Evolutionary conservation across 2,329 filamentous ascomycete genomes (phyloP).

Genomic region (Simplicillium aogashimaense): DNA sequence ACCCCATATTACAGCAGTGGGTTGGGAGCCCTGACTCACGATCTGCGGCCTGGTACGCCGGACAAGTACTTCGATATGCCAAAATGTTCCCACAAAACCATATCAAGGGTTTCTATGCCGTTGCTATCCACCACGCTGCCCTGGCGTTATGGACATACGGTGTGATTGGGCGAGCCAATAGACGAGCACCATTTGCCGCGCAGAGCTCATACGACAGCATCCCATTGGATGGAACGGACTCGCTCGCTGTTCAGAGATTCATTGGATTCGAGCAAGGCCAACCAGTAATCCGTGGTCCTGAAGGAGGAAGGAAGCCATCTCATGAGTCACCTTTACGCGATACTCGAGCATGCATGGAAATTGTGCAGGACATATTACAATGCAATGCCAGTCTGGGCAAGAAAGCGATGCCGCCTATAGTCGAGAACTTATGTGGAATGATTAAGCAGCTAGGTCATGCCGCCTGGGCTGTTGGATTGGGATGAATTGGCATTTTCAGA

Average conservation of each 20-base stretch:
- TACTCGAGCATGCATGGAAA: conserved; percentile 47
- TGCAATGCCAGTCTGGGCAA: conserved; percentile 36
- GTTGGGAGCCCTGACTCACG: conserved; percentile 42
- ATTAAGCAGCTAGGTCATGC: conserved; percentile 50
- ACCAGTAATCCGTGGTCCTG: conserved; percentile 35
- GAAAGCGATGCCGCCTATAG: conserved; percentile 45
- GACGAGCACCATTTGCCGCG: conserved; percentile 17
- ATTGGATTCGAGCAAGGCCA: conserved; percentile 43
- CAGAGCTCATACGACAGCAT: conserved; percentile 29
- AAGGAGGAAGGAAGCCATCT: conserved; percentile 14
- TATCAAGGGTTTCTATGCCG: conserved; percentile 56
- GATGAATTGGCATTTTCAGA: conserved; percentile 8
- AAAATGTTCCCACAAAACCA: conserved; percentile 40
- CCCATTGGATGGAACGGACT: conserved; percentile 47
- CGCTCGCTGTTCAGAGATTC: conserved; percentile 44
- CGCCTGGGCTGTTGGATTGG: conserved; percentile 27
- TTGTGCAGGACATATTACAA: conserved; percentile 45
- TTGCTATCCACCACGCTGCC: conserved; percentile 59
- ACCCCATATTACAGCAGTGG: conserved; percentile 50
- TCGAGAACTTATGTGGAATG: conserved; percentile 57
- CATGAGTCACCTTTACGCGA: conserved; percentile 38
- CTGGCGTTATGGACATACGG: conserved; percentile 63
- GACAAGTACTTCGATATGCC: conserved; percentile 54
- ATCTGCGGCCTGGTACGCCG: conserved; percentile 57
- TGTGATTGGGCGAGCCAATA: conserved; percentile 38